These are phyloP conservation scores for Hymenoscyphus infarciens DNA, from an alignment of 2,329 filamentous ascomycete genomes.

Conservation along the genomic window DNA sequence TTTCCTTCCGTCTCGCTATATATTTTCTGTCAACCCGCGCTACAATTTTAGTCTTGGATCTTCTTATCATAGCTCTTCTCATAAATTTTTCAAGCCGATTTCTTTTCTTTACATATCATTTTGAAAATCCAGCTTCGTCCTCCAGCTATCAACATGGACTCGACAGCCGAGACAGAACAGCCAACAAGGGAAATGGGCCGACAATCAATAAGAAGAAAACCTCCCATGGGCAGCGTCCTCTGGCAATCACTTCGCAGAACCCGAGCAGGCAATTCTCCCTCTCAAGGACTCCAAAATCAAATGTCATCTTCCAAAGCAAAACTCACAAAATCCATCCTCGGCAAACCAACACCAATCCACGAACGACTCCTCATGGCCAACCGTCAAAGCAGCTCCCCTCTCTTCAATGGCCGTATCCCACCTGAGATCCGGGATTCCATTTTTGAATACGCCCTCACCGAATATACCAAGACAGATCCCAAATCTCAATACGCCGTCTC, in stretches of 20 bases:
- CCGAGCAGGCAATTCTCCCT: not conserved
- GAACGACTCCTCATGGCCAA: conserved; percentile 11
- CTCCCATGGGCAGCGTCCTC: not conserved
- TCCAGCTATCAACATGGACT: not conserved
- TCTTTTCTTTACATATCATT: not conserved
- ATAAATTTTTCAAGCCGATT: not conserved
- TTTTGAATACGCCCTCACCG: conserved; percentile 22
- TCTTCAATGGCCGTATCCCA: conserved; percentile 27
- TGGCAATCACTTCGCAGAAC: not conserved
- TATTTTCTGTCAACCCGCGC: not conserved
- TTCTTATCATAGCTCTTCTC: not conserved
- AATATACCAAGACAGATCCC: conserved; percentile 16
- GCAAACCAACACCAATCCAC: conserved; percentile 10
- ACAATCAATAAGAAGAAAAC: not conserved
- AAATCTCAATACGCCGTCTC: conserved; percentile 1
- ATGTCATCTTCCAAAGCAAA: conserved; percentile 3
- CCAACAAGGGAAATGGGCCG: not conserved
- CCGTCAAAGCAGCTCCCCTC: conserved; percentile 19
- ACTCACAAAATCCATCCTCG: not conserved
- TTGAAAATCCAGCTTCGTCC: not conserved
- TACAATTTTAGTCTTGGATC: not conserved
- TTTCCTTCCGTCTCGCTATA: not conserved
- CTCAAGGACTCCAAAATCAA: not conserved
- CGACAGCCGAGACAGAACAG: not conserved
- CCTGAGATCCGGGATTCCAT: conserved; percentile 25